A percentile compares a stretch with the other conserved stretches of the same genome.
Evolutionary conservation across 257 asterid species (phyloP).

Genomic region (Petunia secreta): DNA sequence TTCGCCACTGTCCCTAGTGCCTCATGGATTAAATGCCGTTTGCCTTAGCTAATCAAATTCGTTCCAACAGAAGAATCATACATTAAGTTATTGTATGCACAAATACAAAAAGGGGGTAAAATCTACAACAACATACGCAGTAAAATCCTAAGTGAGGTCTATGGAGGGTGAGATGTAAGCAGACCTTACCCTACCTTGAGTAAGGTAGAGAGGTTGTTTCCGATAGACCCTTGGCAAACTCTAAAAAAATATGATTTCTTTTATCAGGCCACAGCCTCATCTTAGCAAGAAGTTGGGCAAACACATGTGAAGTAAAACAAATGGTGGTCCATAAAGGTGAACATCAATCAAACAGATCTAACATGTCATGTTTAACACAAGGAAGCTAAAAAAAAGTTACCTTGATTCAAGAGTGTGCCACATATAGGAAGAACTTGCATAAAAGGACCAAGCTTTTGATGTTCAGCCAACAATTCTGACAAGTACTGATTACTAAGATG

Average conservation of each 20-base stretch:
- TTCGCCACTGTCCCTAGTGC: background rate
- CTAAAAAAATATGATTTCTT: background rate
- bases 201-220: too few species aligned
- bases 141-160: too few species aligned
- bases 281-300: background rate
- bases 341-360: constrained; percentile 4
- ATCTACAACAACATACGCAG: background rate
- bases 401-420: constrained; percentile 91
- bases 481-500: constrained; percentile 73
- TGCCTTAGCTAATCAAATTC: background rate
- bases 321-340: background rate
- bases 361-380: background rate
- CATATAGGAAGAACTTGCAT: constrained; percentile 93
- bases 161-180: too few species aligned
- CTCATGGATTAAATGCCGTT: background rate
- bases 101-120: background rate
- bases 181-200: too few species aligned
- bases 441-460: constrained; percentile 96
- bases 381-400: constrained; percentile 29
- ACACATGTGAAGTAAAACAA: constrained; percentile 1
- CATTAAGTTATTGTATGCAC: background rate
- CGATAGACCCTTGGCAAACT: too few species aligned
- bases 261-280: background rate
- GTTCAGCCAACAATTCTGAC: constrained; percentile 93
- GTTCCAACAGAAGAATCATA: background rate